Percentiles rank a stretch among this genome's conserved stretches.
These are phyloP conservation scores for Trametes gibbosa DNA, from an alignment of 768 basidiomycete genomes.

Conservation along the genomic window DNA sequence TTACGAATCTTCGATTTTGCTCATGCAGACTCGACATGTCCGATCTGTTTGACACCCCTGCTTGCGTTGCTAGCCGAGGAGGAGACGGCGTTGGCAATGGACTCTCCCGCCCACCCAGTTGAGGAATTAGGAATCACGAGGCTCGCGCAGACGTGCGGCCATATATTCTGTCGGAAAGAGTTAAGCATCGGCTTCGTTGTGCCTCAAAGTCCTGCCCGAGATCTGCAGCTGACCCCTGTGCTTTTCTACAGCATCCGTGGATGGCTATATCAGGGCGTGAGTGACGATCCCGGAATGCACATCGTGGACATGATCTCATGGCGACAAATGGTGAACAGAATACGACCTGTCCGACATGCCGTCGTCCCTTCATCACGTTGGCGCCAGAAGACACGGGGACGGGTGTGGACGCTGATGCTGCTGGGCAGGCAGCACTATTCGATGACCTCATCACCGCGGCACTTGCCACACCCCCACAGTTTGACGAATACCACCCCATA, in stretches of 20 bases:
- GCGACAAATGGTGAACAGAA: slow-evolving; percentile 18
- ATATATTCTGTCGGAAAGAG: slow-evolving; percentile 84
- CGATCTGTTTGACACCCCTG: slow-evolving; percentile 73
- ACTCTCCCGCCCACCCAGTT: slow-evolving; percentile 71
- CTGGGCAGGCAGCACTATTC: background rate
- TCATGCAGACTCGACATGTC: slow-evolving; percentile 60
- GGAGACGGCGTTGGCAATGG: slow-evolving; percentile 71
- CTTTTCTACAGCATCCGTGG: slow-evolving; percentile 48
- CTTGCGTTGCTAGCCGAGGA: slow-evolving; percentile 71
- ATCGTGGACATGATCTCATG: background rate
- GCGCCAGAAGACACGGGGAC: background rate
- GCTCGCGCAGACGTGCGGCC: slow-evolving; percentile 43
- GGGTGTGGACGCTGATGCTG: background rate
- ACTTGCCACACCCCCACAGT: background rate
- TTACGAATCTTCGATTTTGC: background rate
- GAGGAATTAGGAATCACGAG: slow-evolving; percentile 71
- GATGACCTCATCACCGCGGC: background rate
- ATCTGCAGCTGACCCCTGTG: background rate
- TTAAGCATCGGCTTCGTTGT: slow-evolving; percentile 34
- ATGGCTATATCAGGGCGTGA: slow-evolving; percentile 38
- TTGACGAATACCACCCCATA: background rate
- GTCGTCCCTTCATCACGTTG: slow-evolving; percentile 20
- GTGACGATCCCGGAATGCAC: background rate
- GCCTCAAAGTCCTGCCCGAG: background rate
- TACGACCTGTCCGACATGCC: slow-evolving; percentile 28